A percentile compares a stretch with the other conserved stretches of the same genome.
These are phyloP conservation scores for Hypoxylon sp. DNA, from an alignment of 2,329 filamentous ascomycete genomes.

Conservation along the genomic window DNA sequence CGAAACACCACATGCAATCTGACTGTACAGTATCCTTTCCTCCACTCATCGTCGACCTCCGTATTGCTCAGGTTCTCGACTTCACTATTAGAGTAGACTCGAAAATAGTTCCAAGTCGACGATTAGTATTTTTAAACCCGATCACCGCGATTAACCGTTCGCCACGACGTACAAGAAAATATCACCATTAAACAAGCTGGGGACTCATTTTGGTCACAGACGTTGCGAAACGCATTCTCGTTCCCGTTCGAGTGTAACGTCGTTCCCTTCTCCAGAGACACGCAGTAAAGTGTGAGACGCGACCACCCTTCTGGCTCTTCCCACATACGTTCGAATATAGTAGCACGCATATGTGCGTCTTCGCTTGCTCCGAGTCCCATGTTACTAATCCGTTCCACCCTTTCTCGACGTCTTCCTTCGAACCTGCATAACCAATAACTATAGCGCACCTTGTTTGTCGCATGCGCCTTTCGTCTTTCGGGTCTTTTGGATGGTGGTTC, in stretches of 20 bases:
- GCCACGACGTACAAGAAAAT: conserved; percentile 27
- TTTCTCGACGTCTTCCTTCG: conserved; percentile 41
- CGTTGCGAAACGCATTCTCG: conserved; percentile 44
- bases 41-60: conserved; percentile 34
- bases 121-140: conserved; percentile 27
- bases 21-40: conserved; percentile 32
- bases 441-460: conserved; percentile 33
- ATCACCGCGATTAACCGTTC: conserved; percentile 28
- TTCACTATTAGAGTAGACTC: conserved; percentile 26
- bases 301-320: conserved; percentile 22
- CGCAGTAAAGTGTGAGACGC: conserved; percentile 32
- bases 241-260: conserved; percentile 46
- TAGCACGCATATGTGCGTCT: conserved; percentile 40
- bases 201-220: conserved; percentile 31
- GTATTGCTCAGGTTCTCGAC: conserved; percentile 28
- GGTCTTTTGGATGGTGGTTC: conserved; percentile 44
- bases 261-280: conserved; percentile 30
- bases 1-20: conserved; percentile 32
- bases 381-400: conserved; percentile 46
- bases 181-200: conserved; percentile 20
- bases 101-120: conserved; percentile 23
- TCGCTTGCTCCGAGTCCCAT: conserved; percentile 45
- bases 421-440: conserved; percentile 45
- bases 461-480: conserved; percentile 38
- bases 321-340: conserved; percentile 33